Base-by-base conservation (phyloP, 1,139 yeast genomes). In the Candida frijolesensis region DNA sequence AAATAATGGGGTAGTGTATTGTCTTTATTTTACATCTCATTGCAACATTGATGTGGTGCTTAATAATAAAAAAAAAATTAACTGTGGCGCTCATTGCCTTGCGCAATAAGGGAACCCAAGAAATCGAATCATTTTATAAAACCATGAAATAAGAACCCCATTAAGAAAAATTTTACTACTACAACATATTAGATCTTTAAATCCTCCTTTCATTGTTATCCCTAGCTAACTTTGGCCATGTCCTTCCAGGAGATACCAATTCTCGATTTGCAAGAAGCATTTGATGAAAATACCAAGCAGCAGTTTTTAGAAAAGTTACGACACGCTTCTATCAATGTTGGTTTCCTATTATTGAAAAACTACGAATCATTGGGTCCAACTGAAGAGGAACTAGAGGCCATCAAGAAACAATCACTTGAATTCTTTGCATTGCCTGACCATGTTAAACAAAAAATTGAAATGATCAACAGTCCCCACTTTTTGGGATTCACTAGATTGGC, bases 401-500 rank as follows among this genome's bases (percentile, higher is more conserved):
- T 85, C 45, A 73, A 74, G 55, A 59, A 59, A 2, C 71, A 80
- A 52, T 69, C 87, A 0, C 61, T 71, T 3, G 63, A 71, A n/a
- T 79, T 83, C 57, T 85, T 85, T 59, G 74, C 70, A 0, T 68
- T 84, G 34, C 87, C 88, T 0, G 70, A 71, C 7, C 69, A 73
- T 11, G 80, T 77, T 54, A 85, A 85, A 63, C 60, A 70, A 51
- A 72, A 69, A 35, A 70, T 83, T 47, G 85, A 82, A 47, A 85
- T 85, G 89, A 73, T 79, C 44, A 69, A 83, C 52, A 81, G 83
- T 41, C 85, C 83, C 12, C 89, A 85, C 59, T 84, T 85, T 61
- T 71, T 85, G 48, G 91, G 91, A 0, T 85, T 85, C 62, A 82
- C 85, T 40, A 72, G 79, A 15, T 67, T 85, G 14, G 89, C 88